These are phyloP conservation scores for Lithocarpus polystachyus DNA, from an alignment of 306 rosid genomes.

Conservation along the genomic window DNA sequence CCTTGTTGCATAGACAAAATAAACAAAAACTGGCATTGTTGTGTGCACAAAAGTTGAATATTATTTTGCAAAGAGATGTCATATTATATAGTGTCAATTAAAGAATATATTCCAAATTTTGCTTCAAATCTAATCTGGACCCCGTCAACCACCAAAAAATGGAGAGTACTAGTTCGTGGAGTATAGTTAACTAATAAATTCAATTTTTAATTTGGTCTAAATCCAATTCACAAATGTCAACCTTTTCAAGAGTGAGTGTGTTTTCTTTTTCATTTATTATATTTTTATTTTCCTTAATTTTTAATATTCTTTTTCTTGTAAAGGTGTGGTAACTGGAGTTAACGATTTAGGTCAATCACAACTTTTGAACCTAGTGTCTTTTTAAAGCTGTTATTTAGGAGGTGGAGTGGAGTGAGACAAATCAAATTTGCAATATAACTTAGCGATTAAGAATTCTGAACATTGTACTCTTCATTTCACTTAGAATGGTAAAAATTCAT, in stretches of 20 bases:
- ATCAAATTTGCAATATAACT: too few relatives aligned
- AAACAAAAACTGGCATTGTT: not conserved
- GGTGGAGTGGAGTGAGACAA: too few relatives aligned
- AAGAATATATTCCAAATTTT: not conserved
- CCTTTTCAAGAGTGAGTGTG: not conserved
- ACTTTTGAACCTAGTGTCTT: not conserved
- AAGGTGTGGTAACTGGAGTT: not conserved
- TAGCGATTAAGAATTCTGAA: too few relatives aligned
- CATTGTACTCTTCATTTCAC: fast-evolving
- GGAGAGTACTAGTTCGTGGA: not conserved
- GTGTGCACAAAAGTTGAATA: not conserved
- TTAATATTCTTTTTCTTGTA: not conserved
- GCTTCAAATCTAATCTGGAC: not conserved
- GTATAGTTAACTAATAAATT: not conserved
- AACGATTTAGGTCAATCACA: not conserved
- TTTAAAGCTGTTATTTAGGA: too few relatives aligned
- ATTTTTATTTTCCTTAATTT: not conserved
- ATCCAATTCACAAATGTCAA: not conserved
- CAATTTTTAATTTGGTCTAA: not conserved
- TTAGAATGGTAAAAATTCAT: too few relatives aligned
- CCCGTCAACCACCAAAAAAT: not conserved
- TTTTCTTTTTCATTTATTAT: not conserved
- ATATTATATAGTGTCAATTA: not conserved
- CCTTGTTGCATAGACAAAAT: not conserved
- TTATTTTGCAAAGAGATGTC: not conserved